phyloP scores from a whole-genome alignment of 805 yeast genomes.

The Torulaspora quercuum region DNA sequence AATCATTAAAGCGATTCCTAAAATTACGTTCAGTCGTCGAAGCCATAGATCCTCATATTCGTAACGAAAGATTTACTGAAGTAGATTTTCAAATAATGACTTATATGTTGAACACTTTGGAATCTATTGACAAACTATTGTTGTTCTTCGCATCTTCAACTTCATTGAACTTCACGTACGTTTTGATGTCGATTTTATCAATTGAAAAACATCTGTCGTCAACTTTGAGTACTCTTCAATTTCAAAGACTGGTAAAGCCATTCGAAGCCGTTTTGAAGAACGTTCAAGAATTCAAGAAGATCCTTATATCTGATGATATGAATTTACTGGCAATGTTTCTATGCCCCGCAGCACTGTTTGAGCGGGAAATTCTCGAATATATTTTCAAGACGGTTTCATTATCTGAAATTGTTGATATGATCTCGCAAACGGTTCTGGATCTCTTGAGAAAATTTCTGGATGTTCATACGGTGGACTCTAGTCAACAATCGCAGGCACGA shows the following conservation, averaged over 20 bases:
- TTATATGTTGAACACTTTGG: constrained; percentile 6
- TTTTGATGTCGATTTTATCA: constrained; percentile 12
- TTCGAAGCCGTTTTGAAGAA: constrained; percentile 9
- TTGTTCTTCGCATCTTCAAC: constrained; percentile 13
- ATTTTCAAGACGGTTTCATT: constrained; percentile 18
- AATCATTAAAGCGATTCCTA: constrained; percentile 12
- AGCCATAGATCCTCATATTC: constrained; percentile 4
- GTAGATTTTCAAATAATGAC: constrained; percentile 13
- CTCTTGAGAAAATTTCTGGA: constrained; percentile 16
- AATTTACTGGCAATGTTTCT: constrained; percentile 18
- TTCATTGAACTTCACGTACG: constrained; percentile 15
- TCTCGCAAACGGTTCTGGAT: constrained; percentile 10
- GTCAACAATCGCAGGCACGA: constrained; percentile 1
- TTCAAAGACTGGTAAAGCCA: constrained; percentile 12
- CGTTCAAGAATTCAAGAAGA: constrained; percentile 11
- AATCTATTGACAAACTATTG: constrained; percentile 15
- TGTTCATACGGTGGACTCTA: constrained; percentile 3
- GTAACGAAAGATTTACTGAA: constrained; percentile 10
- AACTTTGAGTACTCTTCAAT: constrained; percentile 8
- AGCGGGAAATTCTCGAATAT: constrained; percentile 19
- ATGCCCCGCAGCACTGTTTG: constrained; percentile 21
- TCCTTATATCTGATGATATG: constrained; percentile 16
- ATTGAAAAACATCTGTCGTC: constrained; percentile 16
- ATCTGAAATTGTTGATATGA: constrained; percentile 20
- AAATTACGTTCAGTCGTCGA: constrained; percentile 11